Evolutionary conservation across 345 rosid genomes (phyloP), one percentile per base, ranked within the genome.

Genomic region (Xanthoceras sorbifolium): DNA sequence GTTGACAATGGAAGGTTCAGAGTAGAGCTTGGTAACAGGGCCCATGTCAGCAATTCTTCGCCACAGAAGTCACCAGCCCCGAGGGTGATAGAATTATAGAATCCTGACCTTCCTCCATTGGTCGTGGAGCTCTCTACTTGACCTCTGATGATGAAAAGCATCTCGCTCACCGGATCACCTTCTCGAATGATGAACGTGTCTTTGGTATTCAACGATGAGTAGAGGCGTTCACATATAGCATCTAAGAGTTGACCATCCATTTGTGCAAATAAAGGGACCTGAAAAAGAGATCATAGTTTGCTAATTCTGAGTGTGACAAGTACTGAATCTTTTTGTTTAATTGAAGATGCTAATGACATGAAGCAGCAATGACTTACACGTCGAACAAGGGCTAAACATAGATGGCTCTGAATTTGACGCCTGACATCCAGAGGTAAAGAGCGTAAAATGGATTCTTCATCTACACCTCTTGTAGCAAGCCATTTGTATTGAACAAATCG

Each of bases 91-190:
- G 96, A 88, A 76, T 89, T 94, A 88, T 81, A 94, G 82, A 92
- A 94, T 11, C 97, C 97, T 28, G 87, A 36, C 59, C 97, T 84
- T 50, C 97, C 97, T 31, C 98, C 96, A 44, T 94, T 88, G 36
- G 97, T 94, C 22, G 96, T 92, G 26, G 93, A 88, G 89, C 98
- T 94, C 82, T 94, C 94, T 78, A 94, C 77, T 74, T 86, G 85
- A 23, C 98, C 98, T 85, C 98, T 86, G n/a, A 94, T 89, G 69
- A 92, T 86, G 89, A 94, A 94, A 34, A 94, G 82, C 98, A 94
- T 90, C 85, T 94, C 96, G 48, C 79, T 89, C 59, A 94, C 97
- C 1, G 97, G 98, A 83, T 94, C 98, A 0, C 94, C 98, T 78
- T 94, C 97, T 1, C 96, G 85, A 38, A 84, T 81, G 12, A 94